Evolutionary conservation across 2,329 filamentous ascomycete genomes (phyloP).

Genomic region (Pseudocercospora cruenta): DNA sequence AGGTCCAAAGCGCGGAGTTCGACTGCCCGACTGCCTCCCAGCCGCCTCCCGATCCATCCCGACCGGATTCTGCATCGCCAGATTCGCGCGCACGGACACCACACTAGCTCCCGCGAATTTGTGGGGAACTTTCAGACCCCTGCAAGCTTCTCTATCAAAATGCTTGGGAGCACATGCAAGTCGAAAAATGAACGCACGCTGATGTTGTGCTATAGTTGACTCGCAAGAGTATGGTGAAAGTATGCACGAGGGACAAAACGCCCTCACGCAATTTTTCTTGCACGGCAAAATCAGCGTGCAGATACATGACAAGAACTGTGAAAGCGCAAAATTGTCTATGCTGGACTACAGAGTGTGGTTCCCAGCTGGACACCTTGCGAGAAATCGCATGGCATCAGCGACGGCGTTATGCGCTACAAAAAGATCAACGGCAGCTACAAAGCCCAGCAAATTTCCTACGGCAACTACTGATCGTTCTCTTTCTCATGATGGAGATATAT

Average conservation of each 20-base stretch:
- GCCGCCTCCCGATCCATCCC: not conserved
- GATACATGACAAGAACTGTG: not conserved
- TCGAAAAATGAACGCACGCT: not conserved
- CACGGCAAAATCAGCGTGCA: not conserved
- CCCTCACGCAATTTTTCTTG: not conserved
- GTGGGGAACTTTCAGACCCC: not conserved
- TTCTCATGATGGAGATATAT: not conserved
- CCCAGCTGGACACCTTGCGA: not conserved
- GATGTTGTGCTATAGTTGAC: not conserved
- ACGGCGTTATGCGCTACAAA: not conserved
- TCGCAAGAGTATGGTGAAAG: not conserved
- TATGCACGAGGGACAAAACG: not conserved
- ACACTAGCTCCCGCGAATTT: not conserved
- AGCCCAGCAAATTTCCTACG: not conserved
- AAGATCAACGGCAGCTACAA: not conserved
- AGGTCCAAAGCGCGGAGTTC: not conserved
- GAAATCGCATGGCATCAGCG: not conserved
- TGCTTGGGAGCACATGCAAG: not conserved
- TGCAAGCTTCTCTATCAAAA: not conserved
- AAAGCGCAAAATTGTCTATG: not conserved
- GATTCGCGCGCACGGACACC: not conserved
- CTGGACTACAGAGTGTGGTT: not conserved
- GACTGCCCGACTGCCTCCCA: not conserved
- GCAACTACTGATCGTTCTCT: not conserved
- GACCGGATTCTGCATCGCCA: not conserved